Base-by-base conservation (phyloP, 768 basidiomycete species). In the Tricholoma saponaceum region DNA sequence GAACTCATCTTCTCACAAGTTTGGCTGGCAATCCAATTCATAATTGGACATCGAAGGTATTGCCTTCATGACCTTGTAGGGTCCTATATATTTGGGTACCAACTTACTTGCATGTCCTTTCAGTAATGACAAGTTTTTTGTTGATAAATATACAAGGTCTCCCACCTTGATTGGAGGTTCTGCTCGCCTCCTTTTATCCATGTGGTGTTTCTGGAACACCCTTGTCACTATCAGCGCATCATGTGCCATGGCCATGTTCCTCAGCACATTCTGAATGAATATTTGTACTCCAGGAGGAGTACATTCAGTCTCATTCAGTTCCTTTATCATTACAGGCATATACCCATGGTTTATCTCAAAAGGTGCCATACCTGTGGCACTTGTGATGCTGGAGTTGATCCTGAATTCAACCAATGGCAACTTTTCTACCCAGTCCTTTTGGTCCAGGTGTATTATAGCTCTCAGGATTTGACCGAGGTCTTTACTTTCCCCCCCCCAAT, bases 291-390 rank as follows among this genome's bases (percentile, higher is more conserved):
- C 47, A 9, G 26, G 47, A 10, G 26, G 47, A n/a, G 8, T 28
- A 0, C 13, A 4, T 28, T 26, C 26, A 9, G 3, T 49, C 5
- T 8, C 16, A 5, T 16, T 26, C 25, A 49, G 1, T 28, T 64
- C 55, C 20, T 37, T 44, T 2, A 69, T 64, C 58, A 67, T 64
- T 53, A 64, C 33, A 32, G 56, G 64, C 58, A 69, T 61, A 50
- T 64, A 64, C 4, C 72, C 67, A n/a, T 26, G 26, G 16, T 47
- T 47, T 26, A 47, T 47, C n/a, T 54, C 26, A 14, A 30, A 39
- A 5, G 23, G 54, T 25, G 54, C 54, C 25, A 41, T 14, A 1
- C 54, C 54, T 2, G 23, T 43, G 9, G 37, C 18, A 20, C 16
- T 44, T 4, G 14, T 16, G 6, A 39, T 25, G 18, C 23, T 30